Conservation (phyloP, 768 basidiomycete genomes). For the Suillus subaureus region DNA sequence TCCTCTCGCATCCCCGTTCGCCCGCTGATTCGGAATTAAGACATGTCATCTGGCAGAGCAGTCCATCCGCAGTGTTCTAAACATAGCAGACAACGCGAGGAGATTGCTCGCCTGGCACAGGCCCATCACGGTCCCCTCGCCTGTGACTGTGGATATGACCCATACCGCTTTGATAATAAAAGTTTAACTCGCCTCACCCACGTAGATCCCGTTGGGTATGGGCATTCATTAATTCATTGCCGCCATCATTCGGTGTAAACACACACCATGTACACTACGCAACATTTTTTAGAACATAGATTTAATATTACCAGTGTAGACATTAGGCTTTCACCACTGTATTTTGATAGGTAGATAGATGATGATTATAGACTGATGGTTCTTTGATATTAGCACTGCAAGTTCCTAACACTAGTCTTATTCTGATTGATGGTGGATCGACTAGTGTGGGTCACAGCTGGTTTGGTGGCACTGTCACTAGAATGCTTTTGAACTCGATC, state of each 20-base stretch:
- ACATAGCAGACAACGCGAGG: constrained; percentile 60
- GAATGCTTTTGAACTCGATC: too few species aligned
- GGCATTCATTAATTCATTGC: not conserved
- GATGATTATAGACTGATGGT: not conserved
- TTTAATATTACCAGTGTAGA: not conserved
- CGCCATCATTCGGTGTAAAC: not conserved
- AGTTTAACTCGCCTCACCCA: not conserved
- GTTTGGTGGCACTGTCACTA: too few species aligned
- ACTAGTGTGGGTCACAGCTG: not conserved
- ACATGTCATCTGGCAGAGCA: constrained; percentile 63
- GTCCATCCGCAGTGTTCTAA: constrained; percentile 63
- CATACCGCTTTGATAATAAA: not conserved
- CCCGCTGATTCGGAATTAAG: constrained; percentile 33
- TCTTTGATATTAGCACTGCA: not conserved
- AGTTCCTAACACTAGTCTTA: not conserved
- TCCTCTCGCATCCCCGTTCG: constrained; percentile 5
- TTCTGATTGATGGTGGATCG: too few species aligned
- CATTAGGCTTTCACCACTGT: not conserved
- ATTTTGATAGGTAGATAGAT: not conserved
- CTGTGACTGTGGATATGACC: not conserved
- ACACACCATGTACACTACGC: not conserved
- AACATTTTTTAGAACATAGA: not conserved
- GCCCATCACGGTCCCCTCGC: not conserved
- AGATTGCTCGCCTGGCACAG: constrained; percentile 60
- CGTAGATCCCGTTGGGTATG: too few species aligned